Base-by-base conservation (phyloP, 148 eudicot genomes). In the Silene uniflora region DNA sequence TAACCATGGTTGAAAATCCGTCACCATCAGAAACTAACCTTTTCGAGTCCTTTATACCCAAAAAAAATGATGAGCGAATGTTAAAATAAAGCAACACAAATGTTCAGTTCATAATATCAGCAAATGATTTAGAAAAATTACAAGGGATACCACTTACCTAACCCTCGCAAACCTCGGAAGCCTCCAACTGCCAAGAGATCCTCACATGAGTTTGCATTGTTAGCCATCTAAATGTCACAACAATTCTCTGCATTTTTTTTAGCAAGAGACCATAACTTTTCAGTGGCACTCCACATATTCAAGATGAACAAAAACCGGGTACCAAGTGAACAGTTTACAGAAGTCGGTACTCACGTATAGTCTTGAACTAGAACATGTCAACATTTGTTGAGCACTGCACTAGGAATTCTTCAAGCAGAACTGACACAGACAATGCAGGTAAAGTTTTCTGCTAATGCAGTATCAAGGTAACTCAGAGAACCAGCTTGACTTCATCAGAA, bases 351-450 rank as follows among this genome's bases (percentile, higher is more conserved):
- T 29, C 19, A 23, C 52, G 69, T 52, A 62, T 25, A 61, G 47
- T 22, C 68, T 39, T 52, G 49, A 25, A 49, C 87, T 88, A 96
- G 81, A 92, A 92, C 99, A 92, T 87, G 83, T 91, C 79, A 54
- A 92, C 82, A 78, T 89, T 91, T 47, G 79, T 66, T 5, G 98
- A 95, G 80, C 99, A 96, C 79, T 89, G 93, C 78, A 92, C 86
- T 58, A 91, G 78, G 72, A 92, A 82, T 60, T 85, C 94, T 77
- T 98, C 99, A 81, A 95, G 88, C 87, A 87, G 35, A 72, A 95
- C 75, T 44, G 99, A 95, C 80, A 89, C 89, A 0, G 97, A 97
- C 72, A 95, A 91, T 55, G 98, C 99, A 49, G 97, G 97, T 85
- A 95, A 82, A 66, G 98, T 80, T 95, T 95, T 92, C 85, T 89